phyloP scores from a whole-genome alignment of 805 yeast species.

The Martiniozyma abietophila region DNA sequence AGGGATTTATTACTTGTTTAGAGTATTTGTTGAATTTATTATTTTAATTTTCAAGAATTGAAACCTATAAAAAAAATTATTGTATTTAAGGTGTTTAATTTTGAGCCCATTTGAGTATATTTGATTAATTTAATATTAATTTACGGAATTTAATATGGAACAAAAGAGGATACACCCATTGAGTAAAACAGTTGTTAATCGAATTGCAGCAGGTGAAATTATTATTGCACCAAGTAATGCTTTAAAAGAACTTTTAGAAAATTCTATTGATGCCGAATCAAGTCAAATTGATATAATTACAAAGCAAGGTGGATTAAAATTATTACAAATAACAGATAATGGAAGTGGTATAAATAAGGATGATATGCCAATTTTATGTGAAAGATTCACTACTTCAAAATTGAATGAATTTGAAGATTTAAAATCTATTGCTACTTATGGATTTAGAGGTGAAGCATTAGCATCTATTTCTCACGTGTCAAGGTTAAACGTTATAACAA shows the following conservation, averaged over 20 bases:
- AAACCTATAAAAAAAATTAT: no score
- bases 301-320: slow-evolving; percentile 88
- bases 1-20: no score
- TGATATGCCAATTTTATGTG: slow-evolving; percentile 75
- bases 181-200: slow-evolving; percentile 67
- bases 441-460: slow-evolving; percentile 94
- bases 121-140: no score
- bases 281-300: slow-evolving; percentile 66
- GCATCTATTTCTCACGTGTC: slow-evolving; percentile 91
- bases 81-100: no score
- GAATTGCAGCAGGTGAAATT: slow-evolving; percentile 96
- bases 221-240: slow-evolving; percentile 93
- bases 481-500: slow-evolving; percentile 71
- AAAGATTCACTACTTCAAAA: slow-evolving; percentile 89
- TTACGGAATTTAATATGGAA: no score
- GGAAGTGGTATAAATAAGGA: slow-evolving; percentile 72
- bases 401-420: slow-evolving; percentile 68
- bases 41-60: no score
- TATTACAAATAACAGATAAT: slow-evolving; percentile 81
- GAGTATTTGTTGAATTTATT: no score
- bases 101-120: no score
- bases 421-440: slow-evolving; percentile 63
- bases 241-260: slow-evolving; percentile 84
- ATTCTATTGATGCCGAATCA: slow-evolving; percentile 80
- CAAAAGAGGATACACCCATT: slow-evolving; percentile 36